Evolutionary conservation across 1,139 yeast genomes (phyloP).

Genomic region (Kurtzmaniella quercitrusa): DNA sequence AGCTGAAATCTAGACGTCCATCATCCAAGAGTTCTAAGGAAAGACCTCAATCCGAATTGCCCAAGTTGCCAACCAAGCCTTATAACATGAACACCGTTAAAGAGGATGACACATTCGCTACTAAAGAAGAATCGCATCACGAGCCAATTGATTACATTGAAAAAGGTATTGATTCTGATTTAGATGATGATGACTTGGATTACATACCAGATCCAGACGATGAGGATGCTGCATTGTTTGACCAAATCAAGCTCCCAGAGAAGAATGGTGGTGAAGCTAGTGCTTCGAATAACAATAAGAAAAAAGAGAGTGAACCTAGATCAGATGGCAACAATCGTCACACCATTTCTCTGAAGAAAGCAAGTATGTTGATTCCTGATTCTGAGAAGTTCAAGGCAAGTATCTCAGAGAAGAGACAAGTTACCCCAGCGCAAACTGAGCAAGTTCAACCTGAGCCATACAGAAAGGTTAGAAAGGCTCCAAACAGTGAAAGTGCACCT

Average conservation of each 20-base stretch:
- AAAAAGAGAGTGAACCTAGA: constrained; percentile 18
- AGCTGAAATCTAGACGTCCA: constrained; percentile 19
- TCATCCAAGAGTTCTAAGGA: constrained; percentile 8
- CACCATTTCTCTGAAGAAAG: constrained; percentile 10
- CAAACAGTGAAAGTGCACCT: constrained; percentile 13
- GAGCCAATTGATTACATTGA: constrained; percentile 12
- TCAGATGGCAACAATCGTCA: neutral
- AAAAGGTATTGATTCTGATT: constrained; percentile 11
- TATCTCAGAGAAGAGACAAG: neutral
- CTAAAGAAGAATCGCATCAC: constrained; percentile 24
- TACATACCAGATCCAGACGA: constrained; percentile 9
- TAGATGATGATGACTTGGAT: constrained; percentile 1
- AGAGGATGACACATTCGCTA: constrained; percentile 36
- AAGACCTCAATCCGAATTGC: constrained; percentile 33
- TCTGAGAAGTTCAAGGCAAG: constrained; percentile 8
- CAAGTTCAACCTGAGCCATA: constrained; percentile 20
- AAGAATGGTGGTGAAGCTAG: constrained; percentile 11
- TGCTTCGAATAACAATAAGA: constrained; percentile 7
- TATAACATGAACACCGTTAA: constrained; percentile 9
- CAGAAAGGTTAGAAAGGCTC: constrained; percentile 22
- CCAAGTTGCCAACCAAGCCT: constrained; percentile 24
- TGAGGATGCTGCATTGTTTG: constrained; percentile 34
- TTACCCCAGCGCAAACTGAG: constrained; percentile 3
- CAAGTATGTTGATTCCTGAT: constrained; percentile 36
- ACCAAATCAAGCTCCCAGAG: constrained; percentile 43